phyloP scores from a whole-genome alignment of 1,284 basidiomycete species.

The Trichosporon faecale region DNA sequence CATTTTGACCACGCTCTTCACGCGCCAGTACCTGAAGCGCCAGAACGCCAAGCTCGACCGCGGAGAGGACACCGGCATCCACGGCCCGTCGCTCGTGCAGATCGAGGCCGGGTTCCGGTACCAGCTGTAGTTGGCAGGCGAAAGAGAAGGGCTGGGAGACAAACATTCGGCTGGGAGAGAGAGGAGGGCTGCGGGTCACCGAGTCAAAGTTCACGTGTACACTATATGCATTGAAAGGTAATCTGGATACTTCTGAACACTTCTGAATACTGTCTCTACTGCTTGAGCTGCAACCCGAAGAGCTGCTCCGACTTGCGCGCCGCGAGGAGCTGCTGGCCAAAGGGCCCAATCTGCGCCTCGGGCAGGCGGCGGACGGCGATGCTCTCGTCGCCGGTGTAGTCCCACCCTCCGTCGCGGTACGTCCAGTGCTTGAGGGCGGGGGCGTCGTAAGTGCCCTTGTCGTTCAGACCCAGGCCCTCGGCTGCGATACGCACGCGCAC shows the following conservation, averaged over 20 bases:
- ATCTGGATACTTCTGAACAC: background rate
- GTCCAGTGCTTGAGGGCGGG: slow-evolving; percentile 10
- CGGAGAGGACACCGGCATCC: slow-evolving; percentile 38
- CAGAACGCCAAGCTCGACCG: slow-evolving; percentile 46
- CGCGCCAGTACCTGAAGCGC: slow-evolving; percentile 39
- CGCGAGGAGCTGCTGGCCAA: background rate
- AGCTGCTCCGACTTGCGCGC: slow-evolving; percentile 1
- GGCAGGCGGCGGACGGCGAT: background rate
- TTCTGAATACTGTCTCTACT: background rate
- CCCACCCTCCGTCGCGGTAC: slow-evolving; percentile 1
- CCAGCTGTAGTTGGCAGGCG: slow-evolving; percentile 39
- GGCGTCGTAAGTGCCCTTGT: slow-evolving; percentile 3
- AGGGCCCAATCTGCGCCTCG: background rate
- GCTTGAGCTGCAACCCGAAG: background rate
- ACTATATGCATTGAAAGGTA: background rate
- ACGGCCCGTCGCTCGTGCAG: slow-evolving; percentile 42
- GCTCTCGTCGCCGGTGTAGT: slow-evolving; percentile 2
- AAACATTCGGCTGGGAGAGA: no score
- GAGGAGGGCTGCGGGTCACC: no score
- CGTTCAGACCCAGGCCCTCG: slow-evolving; percentile 2
- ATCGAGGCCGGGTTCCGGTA: slow-evolving; percentile 45
- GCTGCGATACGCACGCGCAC: background rate
- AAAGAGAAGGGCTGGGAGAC: background rate
- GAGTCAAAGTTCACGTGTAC: background rate
- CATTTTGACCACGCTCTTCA: slow-evolving; percentile 30